Conservation (phyloP, 2,329 filamentous ascomycete genomes). For the Penicillium capsulatum region DNA sequence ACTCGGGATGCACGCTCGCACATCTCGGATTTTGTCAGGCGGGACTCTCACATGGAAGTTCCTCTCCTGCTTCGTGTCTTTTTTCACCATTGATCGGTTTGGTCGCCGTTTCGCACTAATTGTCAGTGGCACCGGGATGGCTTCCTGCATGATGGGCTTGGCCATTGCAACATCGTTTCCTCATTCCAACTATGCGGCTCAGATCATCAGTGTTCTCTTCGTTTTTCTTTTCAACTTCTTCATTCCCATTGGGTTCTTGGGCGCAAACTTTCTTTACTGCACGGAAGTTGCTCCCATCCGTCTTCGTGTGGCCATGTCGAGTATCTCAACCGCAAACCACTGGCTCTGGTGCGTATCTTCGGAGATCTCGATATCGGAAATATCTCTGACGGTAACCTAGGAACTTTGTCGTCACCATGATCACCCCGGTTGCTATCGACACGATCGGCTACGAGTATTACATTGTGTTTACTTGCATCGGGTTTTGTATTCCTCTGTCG, state of each 20-base stretch:
- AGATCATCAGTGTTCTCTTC: neutral
- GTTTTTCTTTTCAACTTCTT: slow-evolving; percentile 3
- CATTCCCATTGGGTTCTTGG: slow-evolving; percentile 5
- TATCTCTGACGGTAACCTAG: too few species aligned
- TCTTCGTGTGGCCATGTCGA: neutral
- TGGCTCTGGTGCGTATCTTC: too few species aligned
- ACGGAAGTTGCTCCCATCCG: slow-evolving; percentile 4
- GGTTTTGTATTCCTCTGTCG: too few species aligned
- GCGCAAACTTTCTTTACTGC: slow-evolving; percentile 7
- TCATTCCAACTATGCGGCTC: neutral
- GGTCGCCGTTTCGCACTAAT: slow-evolving; percentile 52
- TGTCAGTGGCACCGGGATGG: slow-evolving; percentile 52
- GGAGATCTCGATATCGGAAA: too few species aligned
- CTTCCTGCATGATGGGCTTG: slow-evolving; percentile 54
- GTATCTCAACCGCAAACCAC: too few species aligned
- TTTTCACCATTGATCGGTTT: slow-evolving; percentile 51
- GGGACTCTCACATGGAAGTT: slow-evolving; percentile 57
- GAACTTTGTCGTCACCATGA: too few species aligned
- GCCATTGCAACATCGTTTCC: slow-evolving; percentile 15
- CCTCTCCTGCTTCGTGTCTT: slow-evolving; percentile 48
- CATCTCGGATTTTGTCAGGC: slow-evolving; percentile 39
- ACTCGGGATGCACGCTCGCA: slow-evolving; percentile 10
- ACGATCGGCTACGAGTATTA: too few species aligned
- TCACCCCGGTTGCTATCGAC: too few species aligned
- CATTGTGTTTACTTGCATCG: too few species aligned